Conservation (phyloP, 139 green algal species). For the Chlorella sp. region DNA sequence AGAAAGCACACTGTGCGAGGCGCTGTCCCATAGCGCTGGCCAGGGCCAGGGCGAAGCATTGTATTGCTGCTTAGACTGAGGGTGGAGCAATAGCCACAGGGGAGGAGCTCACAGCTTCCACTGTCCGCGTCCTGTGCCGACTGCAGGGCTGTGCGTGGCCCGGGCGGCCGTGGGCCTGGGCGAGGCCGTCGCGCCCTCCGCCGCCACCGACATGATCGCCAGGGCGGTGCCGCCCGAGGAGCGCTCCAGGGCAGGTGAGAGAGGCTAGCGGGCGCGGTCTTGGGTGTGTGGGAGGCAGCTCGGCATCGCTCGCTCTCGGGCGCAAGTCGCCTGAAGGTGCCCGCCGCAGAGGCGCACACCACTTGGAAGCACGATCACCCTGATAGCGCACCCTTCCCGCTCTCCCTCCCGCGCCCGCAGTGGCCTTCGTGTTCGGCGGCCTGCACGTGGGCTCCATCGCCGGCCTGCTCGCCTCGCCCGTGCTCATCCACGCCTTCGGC, state of each 20-base stretch:
- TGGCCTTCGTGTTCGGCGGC: constrained; percentile 86
- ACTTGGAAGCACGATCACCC: no score
- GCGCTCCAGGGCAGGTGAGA: constrained; percentile 50
- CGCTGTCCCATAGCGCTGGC: neutral
- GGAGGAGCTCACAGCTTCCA: neutral
- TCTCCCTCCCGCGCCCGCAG: no score
- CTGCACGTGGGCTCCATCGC: constrained; percentile 87
- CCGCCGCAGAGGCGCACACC: no score
- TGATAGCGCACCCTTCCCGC: no score
- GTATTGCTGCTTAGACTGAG: neutral
- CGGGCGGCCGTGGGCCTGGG: constrained; percentile 84
- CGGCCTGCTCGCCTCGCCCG: constrained; percentile 68
- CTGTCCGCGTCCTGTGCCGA: neutral
- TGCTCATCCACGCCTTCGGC: constrained; percentile 68
- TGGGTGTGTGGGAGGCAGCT: no score
- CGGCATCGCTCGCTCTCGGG: no score
- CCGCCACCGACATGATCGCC: constrained; percentile 87
- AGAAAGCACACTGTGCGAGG: neutral
- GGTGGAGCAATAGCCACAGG: neutral
- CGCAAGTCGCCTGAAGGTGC: no score
- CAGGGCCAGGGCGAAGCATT: neutral
- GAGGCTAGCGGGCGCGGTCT: no score
- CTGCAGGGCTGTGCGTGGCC: constrained; percentile 59
- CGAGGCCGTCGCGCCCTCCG: constrained; percentile 80
- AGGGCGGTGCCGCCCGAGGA: constrained; percentile 57